Percentiles rank a stretch among this genome's conserved stretches.
Evolutionary conservation across 2,329 filamentous ascomycete genomes (phyloP).

Genomic region (Trichophyton rubrum): DNA sequence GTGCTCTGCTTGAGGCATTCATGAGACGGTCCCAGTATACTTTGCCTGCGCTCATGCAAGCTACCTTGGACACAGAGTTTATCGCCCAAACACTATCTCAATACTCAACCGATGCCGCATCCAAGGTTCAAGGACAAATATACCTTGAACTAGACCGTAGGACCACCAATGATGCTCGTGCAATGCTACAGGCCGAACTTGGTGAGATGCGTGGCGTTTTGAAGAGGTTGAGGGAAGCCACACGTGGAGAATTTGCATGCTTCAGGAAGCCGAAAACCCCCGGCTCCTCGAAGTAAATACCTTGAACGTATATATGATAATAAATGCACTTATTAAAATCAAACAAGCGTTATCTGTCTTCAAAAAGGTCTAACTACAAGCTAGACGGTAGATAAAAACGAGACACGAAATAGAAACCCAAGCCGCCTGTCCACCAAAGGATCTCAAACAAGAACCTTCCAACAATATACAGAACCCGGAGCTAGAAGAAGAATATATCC

Average conservation of each 20-base stretch:
- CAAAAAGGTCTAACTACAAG: too few species aligned
- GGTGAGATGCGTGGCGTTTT: constrained; percentile 78
- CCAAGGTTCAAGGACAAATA: constrained; percentile 73
- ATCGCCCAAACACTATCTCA: constrained; percentile 83
- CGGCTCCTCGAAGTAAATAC: neutral
- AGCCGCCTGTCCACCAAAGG: neutral
- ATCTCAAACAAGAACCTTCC: neutral
- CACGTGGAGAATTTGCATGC: constrained; percentile 76
- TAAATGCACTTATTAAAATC: neutral
- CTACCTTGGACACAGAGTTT: constrained; percentile 93
- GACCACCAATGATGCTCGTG: constrained; percentile 76
- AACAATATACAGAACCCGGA: neutral
- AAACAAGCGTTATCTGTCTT: too few species aligned
- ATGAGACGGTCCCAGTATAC: constrained; percentile 53
- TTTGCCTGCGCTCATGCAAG: constrained; percentile 81
- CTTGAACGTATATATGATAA: neutral
- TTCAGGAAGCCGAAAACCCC: constrained; percentile 51
- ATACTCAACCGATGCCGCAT: constrained; percentile 74
- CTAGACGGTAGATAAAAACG: neutral
- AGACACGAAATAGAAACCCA: neutral
- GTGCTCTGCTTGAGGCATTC: constrained; percentile 73
- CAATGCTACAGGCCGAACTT: constrained; percentile 69
- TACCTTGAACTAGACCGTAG: constrained; percentile 82
- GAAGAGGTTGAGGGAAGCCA: constrained; percentile 70
- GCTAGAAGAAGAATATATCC: constrained; percentile 3